Percentiles rank a stretch among this genome's conserved stretches.
phyloP scores from a whole-genome alignment of 2,329 filamentous ascomycete genomes.

The Orbilia ellipsospora region DNA sequence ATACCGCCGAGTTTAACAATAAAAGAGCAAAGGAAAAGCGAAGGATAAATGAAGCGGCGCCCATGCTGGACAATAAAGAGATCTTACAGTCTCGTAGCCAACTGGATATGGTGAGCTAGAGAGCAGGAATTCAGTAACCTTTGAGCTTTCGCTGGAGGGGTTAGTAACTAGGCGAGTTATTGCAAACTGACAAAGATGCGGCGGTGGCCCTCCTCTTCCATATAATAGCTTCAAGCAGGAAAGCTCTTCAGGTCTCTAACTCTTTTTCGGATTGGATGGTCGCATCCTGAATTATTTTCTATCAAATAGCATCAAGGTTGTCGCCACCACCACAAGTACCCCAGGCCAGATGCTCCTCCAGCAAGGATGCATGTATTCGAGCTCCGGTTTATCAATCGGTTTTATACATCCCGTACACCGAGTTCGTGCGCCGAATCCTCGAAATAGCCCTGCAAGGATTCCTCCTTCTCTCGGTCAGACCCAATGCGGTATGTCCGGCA shows the following conservation, averaged over 20 bases:
- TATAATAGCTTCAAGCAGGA: slow-evolving; percentile 13
- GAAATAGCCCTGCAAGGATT: no score
- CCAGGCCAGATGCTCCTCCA: background rate
- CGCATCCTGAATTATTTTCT: background rate
- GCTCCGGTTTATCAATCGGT: background rate
- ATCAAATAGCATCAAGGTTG: background rate
- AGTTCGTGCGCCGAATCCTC: background rate
- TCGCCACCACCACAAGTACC: no score
- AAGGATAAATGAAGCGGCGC: background rate
- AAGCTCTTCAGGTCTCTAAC: background rate
- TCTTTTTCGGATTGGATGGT: background rate
- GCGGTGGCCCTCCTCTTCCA: background rate
- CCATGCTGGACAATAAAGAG: no score
- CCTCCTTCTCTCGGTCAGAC: no score
- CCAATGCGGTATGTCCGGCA: background rate
- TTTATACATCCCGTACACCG: background rate
- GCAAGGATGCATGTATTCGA: background rate
- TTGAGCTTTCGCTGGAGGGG: no score
- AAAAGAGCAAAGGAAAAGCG: slow-evolving; percentile 8
- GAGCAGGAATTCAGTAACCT: no score
- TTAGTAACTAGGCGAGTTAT: background rate
- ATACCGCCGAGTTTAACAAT: background rate
- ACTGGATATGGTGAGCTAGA: no score
- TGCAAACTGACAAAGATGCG: background rate
- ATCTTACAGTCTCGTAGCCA: no score